Evolutionary conservation across 805 yeast genomes (phyloP).

Genomic region (Candida maris): DNA sequence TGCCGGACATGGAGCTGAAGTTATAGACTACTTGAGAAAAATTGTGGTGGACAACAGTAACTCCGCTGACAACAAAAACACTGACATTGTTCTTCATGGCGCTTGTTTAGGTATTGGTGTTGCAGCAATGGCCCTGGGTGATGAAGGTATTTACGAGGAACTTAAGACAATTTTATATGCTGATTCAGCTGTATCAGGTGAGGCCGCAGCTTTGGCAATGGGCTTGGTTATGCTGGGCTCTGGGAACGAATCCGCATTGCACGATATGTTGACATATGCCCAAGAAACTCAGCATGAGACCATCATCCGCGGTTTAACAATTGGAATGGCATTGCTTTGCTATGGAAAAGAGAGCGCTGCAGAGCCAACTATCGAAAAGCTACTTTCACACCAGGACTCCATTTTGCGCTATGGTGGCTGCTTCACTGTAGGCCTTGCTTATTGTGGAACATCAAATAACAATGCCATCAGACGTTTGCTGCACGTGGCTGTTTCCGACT

Average conservation of each 20-base stretch:
- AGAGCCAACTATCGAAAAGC: conserved; percentile 58
- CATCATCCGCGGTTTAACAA: conserved; percentile 87
- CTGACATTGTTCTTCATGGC: conserved; percentile 88
- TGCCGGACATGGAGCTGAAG: conserved; percentile 94
- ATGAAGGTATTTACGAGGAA: conserved; percentile 71
- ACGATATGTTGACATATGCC: conserved; percentile 87
- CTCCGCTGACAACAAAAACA: conserved; percentile 43
- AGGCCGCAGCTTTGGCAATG: conserved; percentile 95
- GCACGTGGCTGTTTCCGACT: conserved; percentile 94
- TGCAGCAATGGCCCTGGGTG: conserved; percentile 91
- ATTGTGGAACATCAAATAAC: conserved; percentile 94
- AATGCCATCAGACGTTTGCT: conserved; percentile 79
- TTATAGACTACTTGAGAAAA: conserved; percentile 70
- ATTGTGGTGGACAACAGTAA: conserved; percentile 60
- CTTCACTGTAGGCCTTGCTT: conserved; percentile 89
- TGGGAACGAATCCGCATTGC: conserved; percentile 60
- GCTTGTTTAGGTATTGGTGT: conserved; percentile 94
- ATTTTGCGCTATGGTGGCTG: conserved; percentile 95
- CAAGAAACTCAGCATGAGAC: conserved; percentile 95
- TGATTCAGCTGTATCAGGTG: conserved; percentile 92
- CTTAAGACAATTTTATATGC: conserved; percentile 79
- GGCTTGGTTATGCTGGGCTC: conserved; percentile 95
- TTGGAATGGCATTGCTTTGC: conserved; percentile 82
- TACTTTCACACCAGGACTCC: conserved; percentile 73
- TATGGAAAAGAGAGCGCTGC: conserved; percentile 85